These are phyloP conservation scores for Furcasterigmium sp. DNA, from an alignment of 2,329 filamentous ascomycete genomes.

Conservation along the genomic window DNA sequence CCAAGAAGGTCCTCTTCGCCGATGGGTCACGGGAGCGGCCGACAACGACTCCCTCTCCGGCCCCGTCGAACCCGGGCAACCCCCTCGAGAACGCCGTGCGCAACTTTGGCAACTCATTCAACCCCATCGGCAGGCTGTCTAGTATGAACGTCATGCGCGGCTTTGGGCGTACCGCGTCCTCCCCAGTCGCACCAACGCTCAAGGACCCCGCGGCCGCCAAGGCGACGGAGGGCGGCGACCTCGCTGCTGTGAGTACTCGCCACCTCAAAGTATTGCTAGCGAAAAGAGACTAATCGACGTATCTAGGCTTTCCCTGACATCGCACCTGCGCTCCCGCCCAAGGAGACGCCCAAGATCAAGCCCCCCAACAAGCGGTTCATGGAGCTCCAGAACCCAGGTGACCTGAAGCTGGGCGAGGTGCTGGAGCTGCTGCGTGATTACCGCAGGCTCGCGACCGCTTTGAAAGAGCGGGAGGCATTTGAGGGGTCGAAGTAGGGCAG, in stretches of 20 bases:
- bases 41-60: conserved; percentile 11
- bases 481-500: conserved; percentile 29
- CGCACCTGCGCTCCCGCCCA: conserved; percentile 48
- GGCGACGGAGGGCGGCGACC: conserved; percentile 46
- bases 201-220: conserved; percentile 28
- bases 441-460: conserved; percentile 59
- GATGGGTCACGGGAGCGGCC: conserved; percentile 36
- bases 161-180: conserved; percentile 57
- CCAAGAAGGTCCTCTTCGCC: conserved; percentile 50
- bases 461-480: conserved; percentile 60
- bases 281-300: not conserved
- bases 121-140: conserved; percentile 75
- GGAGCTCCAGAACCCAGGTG: conserved; percentile 63
- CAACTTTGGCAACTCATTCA: conserved; percentile 73
- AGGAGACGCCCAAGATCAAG: conserved; percentile 48
- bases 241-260: conserved; percentile 46
- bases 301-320: conserved; percentile 56
- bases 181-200: conserved; percentile 26
- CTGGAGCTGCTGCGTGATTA: conserved; percentile 69
- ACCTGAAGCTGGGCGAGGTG: conserved; percentile 70
- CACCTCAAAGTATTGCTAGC: conserved; percentile 5
- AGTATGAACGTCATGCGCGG: conserved; percentile 69
- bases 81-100: conserved; percentile 68
- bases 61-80: conserved; percentile 2
- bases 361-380: conserved; percentile 70